Base-by-base conservation (phyloP, 208 protist genomes). In the Acanthamoeba castellanii region DNA sequence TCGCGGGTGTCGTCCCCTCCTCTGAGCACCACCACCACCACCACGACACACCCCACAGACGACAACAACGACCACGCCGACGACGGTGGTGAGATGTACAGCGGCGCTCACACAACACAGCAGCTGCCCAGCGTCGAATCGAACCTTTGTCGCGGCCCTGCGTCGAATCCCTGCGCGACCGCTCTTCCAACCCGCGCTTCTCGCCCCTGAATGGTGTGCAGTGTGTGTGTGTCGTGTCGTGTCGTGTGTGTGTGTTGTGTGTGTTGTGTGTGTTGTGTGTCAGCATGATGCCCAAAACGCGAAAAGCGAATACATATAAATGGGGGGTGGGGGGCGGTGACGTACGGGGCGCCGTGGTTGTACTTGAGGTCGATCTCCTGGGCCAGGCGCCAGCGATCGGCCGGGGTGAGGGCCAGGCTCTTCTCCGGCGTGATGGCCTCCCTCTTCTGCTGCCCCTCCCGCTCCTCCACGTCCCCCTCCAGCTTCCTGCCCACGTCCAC, bases 361-460 rank as follows among this genome's bases (percentile, higher is more conserved):
- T 90, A 90, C 84, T 90, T 61, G 50, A 61, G 50, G 52, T 90
- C 84, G 11, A 90, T 90, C 25, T 90, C 84, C 52, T 90, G 50
- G 3, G 84, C 50, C 9, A 90, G 5, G 9, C 84, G 50, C 50
- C 50, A 90, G 59, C 84, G 84, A 11, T 90, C 84, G 42, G 84
- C 84, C 2, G 84, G 50, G 3, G 42, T 90, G 59, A 66, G 50
- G 42, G 84, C 50, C 42, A 90, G 59, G 50, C 20, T 42, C 37
- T 42, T 42, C 37, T 42, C 37, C 37, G 37, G 50, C 6, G 16
- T 6, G 84, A 70, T 22, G 42, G n/a, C 50, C 42, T 90, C 84
- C 50, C 37, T 30, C 55, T 70, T 85, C 76, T 32, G 14, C 74
- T 45, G 20, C 45, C 20, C 76, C 76, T 18, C 20, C 37, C 11